Conservation (phyloP, 495 filamentous ascomycete genomes). For the Articulospora tetracladia region DNA sequence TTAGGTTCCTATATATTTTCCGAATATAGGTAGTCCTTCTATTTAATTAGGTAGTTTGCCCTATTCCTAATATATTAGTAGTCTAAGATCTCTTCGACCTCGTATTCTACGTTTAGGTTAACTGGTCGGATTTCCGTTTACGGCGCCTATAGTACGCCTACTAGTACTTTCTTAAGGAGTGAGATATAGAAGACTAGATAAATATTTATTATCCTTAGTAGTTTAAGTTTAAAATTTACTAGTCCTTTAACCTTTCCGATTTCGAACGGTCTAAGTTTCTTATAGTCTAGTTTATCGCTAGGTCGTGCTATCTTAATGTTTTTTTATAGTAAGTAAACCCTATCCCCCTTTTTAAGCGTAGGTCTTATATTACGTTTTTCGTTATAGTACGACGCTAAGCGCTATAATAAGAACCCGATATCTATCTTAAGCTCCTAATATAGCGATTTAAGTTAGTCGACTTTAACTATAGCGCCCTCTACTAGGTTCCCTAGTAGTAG, state of each 20-base stretch:
- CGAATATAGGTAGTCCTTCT: background rate
- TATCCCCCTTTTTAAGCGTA: background rate
- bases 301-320: background rate
- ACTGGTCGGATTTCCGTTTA: background rate
- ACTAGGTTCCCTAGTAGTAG: background rate
- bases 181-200: background rate
- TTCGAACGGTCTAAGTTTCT: background rate
- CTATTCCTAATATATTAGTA: background rate
- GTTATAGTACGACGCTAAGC: background rate
- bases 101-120: background rate
- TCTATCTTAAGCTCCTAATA: background rate
- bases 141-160: background rate
- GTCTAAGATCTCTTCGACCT: background rate
- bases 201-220: background rate
- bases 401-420: background rate
- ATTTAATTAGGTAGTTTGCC: background rate
- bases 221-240: background rate
- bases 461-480: background rate
- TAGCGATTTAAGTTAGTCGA: background rate
- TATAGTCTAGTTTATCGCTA: background rate
- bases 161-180: background rate
- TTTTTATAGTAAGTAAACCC: background rate
- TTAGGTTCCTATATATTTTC: background rate
- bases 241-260: background rate
- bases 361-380: background rate